Evolutionary conservation across 148 eudicot genomes (phyloP).

Genomic region (Limonium bicolor): DNA sequence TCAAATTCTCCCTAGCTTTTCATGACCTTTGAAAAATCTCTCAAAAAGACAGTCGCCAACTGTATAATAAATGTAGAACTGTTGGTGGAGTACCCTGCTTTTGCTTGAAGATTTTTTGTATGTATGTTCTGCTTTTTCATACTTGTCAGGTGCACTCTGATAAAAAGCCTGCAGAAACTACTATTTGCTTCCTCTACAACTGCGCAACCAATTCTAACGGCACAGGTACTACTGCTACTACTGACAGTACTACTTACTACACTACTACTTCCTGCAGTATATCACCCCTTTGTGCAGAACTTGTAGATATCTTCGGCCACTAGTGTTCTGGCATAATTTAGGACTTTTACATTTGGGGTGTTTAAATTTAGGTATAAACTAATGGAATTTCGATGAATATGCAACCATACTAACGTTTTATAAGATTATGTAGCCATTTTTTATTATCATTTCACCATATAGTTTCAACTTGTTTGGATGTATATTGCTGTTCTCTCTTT

Average conservation of each 20-base stretch:
- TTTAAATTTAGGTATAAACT: no score
- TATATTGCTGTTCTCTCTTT: neutral
- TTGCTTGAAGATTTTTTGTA: neutral
- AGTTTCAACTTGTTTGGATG: neutral
- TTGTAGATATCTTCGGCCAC: no score
- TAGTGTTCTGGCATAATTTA: no score
- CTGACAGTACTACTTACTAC: no score
- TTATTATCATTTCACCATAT: no score
- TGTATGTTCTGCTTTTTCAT: neutral
- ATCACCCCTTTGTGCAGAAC: no score
- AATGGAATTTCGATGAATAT: no score
- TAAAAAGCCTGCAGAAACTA: slow-evolving; percentile 87
- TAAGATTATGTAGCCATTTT: no score
- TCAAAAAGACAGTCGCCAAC: no score
- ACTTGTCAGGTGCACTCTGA: slow-evolving; percentile 59
- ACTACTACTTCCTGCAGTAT: no score
- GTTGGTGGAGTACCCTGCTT: neutral
- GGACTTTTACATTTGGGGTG: no score
- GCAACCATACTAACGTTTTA: neutral
- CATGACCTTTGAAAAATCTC: neutral
- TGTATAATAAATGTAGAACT: neutral
- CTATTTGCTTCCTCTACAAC: slow-evolving; percentile 95
- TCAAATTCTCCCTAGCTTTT: neutral
- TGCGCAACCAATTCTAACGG: slow-evolving; percentile 85
- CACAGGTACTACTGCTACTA: no score